phyloP scores from a whole-genome alignment of 78 protist species.

The slime mould (Dictyostelium discoideum) region DNA sequence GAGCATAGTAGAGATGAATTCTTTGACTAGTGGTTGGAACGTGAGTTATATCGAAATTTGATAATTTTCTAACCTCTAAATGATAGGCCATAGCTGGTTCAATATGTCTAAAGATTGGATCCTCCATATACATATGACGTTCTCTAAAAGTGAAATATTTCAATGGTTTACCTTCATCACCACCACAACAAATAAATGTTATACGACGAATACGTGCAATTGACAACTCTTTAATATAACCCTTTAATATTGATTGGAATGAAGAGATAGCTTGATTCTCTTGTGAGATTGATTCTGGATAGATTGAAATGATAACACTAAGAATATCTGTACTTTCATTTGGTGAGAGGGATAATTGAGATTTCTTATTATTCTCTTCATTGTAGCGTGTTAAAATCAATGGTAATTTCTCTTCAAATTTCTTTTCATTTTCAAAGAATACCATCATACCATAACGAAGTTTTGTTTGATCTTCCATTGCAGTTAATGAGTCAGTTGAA shows the following conservation, averaged over 20 bases:
- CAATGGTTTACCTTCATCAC: conserved; percentile 30
- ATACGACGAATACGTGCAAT: conserved; percentile 51
- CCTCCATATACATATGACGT: conserved; percentile 85
- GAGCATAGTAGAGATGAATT: conserved; percentile 90
- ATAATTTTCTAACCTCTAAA: conserved; percentile 90
- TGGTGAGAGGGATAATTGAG: not conserved
- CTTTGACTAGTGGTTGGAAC: conserved; percentile 82
- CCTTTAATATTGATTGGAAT: conserved; percentile 18
- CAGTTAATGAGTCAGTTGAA: conserved; percentile 33
- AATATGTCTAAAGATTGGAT: conserved; percentile 90
- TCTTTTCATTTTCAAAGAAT: conserved; percentile 26
- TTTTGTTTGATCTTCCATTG: conserved; percentile 54
- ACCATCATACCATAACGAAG: conserved; percentile 80
- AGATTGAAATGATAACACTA: conserved; percentile 1
- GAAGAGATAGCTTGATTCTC: conserved; percentile 32
- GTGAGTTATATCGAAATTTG: conserved; percentile 85
- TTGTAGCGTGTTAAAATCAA: conserved; percentile 26
- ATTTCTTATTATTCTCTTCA: conserved; percentile 2
- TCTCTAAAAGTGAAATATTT: conserved; percentile 91
- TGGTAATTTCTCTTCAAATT: conserved; percentile 15
- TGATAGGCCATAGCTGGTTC: conserved; percentile 94
- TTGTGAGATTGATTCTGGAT: conserved; percentile 47
- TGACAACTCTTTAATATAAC: conserved; percentile 1
- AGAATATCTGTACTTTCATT: conserved; percentile 48
- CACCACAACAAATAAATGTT: conserved; percentile 52